These are phyloP conservation scores for Penicillium glabrum DNA, from an alignment of 2,329 filamentous ascomycete species.

Conservation along the genomic window DNA sequence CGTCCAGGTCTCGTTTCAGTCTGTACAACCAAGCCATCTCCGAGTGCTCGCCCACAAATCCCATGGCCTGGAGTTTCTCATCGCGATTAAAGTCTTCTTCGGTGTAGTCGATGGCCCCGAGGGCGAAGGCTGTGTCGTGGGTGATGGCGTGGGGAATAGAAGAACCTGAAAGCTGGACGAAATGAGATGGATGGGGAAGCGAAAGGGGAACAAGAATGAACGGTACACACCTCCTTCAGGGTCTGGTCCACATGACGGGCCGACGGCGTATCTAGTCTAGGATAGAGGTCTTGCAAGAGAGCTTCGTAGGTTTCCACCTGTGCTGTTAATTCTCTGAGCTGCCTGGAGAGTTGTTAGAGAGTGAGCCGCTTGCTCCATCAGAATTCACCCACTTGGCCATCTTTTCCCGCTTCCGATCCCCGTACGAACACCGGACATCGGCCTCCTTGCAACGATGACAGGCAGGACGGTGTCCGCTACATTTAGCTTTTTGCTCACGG, in stretches of 20 bases:
- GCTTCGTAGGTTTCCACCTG: slow-evolving; percentile 38
- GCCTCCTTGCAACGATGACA: slow-evolving; percentile 46
- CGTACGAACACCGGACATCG: slow-evolving; percentile 42
- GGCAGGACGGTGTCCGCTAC: slow-evolving; percentile 44
- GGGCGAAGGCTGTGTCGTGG: slow-evolving; percentile 23
- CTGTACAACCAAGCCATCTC: slow-evolving; percentile 46
- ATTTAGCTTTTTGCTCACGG: slow-evolving; percentile 48
- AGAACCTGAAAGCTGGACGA: background rate
- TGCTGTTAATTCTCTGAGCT: slow-evolving; percentile 38
- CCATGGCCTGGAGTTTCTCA: slow-evolving; percentile 37
- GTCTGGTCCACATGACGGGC: slow-evolving; percentile 34
- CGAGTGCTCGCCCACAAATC: slow-evolving; percentile 47
- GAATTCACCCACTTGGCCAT: slow-evolving; percentile 38
- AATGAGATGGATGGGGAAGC: background rate
- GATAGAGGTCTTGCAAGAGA: slow-evolving; percentile 34
- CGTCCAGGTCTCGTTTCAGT: slow-evolving; percentile 37
- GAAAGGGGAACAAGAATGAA: background rate
- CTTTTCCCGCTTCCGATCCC: slow-evolving; percentile 45
- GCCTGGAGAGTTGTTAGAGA: slow-evolving; percentile 26
- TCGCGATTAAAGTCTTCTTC: slow-evolving; percentile 45
- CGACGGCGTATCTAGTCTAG: slow-evolving; percentile 32
- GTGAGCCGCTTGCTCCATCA: slow-evolving; percentile 4
- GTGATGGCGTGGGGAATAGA: background rate
- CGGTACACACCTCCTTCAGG: slow-evolving; percentile 20
- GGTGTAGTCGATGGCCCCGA: slow-evolving; percentile 40